Conservation (phyloP, 177 flowering plant genomes). For the Vitis hybrid region DNA sequence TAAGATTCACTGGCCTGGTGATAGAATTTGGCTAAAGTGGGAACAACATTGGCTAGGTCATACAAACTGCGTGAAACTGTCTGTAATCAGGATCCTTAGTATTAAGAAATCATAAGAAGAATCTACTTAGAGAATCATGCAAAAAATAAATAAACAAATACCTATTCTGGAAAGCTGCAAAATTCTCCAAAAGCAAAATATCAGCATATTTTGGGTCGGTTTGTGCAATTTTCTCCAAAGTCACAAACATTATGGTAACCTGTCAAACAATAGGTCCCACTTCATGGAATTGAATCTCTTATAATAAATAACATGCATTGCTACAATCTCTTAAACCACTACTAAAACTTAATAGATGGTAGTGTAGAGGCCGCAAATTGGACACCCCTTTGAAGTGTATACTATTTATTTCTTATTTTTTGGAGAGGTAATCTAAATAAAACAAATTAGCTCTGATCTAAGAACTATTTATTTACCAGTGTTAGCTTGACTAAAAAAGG, state of each 20-base stretch:
- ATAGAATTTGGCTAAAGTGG: conserved; percentile 93
- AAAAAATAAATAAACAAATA: conserved; percentile 16
- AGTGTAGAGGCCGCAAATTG: too few species aligned
- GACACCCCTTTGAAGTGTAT: too few species aligned
- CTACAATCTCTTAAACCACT: not conserved
- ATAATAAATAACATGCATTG: not conserved
- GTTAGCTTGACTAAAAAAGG: too few species aligned
- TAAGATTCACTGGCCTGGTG: conserved; percentile 98
- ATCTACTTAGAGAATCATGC: not conserved
- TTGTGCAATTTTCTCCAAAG: conserved; percentile 91
- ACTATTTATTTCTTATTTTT: too few species aligned
- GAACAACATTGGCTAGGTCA: conserved; percentile 97
- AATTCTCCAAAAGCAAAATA: conserved; percentile 86
- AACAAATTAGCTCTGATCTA: too few species aligned
- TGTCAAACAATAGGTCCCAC: conserved; percentile 24
- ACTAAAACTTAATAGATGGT: not conserved
- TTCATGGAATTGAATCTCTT: not conserved
- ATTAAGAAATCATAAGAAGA: not conserved
- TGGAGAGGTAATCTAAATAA: too few species aligned
- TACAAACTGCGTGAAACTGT: conserved; percentile 71
- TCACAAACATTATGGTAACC: conserved; percentile 89
- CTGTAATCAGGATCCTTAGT: conserved; percentile 6
- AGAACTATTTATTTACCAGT: too few species aligned
- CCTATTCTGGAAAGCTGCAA: conserved; percentile 99
- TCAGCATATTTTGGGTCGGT: conserved; percentile 86